Conservation (phyloP, 2,329 filamentous ascomycete species). For the Cephalotrichum gorgonifer region DNA sequence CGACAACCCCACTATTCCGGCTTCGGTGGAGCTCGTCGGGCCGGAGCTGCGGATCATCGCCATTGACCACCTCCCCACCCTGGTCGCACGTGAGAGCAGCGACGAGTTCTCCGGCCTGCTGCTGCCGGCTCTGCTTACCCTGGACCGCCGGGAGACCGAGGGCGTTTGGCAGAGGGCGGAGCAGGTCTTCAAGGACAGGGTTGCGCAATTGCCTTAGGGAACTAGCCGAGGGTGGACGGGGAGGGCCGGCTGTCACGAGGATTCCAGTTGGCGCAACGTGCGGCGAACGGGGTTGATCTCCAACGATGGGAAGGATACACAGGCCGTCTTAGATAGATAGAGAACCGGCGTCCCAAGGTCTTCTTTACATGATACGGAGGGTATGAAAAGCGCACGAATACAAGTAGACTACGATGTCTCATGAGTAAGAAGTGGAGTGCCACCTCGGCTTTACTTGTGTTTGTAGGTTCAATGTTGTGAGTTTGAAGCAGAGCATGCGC, state of each 20-base stretch:
- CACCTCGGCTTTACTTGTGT: too few species aligned
- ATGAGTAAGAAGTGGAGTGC: too few species aligned
- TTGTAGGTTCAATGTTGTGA: too few species aligned
- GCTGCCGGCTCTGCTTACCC: constrained; percentile 63
- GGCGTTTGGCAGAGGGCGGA: constrained; percentile 80
- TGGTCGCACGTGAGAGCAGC: constrained; percentile 77
- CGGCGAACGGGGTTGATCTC: background rate
- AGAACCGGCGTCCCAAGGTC: too few species aligned
- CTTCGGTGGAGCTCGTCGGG: constrained; percentile 46
- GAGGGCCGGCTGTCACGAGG: background rate
- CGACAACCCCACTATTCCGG: constrained; percentile 72
- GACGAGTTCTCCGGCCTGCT: constrained; percentile 76
- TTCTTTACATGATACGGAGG: too few species aligned
- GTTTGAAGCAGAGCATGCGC: too few species aligned
- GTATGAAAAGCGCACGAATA: too few species aligned
- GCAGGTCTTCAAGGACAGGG: constrained; percentile 76
- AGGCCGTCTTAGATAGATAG: too few species aligned
- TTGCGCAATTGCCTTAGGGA: constrained; percentile 50
- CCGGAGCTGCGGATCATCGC: constrained; percentile 69
- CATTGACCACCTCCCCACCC: constrained; percentile 75
- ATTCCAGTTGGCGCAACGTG: background rate
- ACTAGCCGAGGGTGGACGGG: background rate
- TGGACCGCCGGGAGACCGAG: constrained; percentile 64
- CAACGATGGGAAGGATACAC: background rate
- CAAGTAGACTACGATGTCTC: too few species aligned